phyloP scores from a whole-genome alignment of 2,329 filamentous ascomycete genomes.

The Leptodontidium sp. region DNA sequence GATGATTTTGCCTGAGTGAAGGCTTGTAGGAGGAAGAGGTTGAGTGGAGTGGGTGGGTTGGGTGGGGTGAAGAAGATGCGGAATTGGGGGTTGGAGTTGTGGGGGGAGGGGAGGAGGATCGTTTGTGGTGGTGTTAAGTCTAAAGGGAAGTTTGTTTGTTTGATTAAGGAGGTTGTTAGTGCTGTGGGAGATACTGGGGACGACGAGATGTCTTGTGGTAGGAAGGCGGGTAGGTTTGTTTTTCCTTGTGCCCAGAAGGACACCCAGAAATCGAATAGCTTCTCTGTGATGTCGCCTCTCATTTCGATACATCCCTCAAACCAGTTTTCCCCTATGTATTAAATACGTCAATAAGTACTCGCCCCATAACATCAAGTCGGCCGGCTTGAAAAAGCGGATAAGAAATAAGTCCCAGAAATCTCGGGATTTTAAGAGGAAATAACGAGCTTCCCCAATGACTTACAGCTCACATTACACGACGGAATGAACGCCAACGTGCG shows the following conservation, averaged over 20 bases:
- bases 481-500: conserved; percentile 72
- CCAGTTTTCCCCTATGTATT: conserved; percentile 70
- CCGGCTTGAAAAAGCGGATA: no score
- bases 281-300: conserved; percentile 65
- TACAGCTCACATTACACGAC: conserved; percentile 80
- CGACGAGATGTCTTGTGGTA: neutral
- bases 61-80: conserved; percentile 22
- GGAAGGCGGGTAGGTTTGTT: conserved; percentile 27
- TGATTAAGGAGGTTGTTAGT: conserved; percentile 20
- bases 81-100: conserved; percentile 49
- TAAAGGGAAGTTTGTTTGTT: conserved; percentile 20
- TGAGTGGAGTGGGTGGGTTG: conserved; percentile 54
- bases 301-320: conserved; percentile 79
- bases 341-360: neutral
- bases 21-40: conserved; percentile 68
- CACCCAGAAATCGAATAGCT: conserved; percentile 72
- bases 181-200: neutral
- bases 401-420: no score
- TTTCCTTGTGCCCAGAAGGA: conserved; percentile 67
- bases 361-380: no score
- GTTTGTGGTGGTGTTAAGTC: conserved; percentile 53
- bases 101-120: conserved; percentile 76
- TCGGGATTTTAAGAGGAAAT: no score
- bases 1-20: conserved; percentile 72
- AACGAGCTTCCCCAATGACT: neutral